Base-by-base conservation (phyloP, 2,329 filamentous ascomycete species). In the Alternaria ventricosa region DNA sequence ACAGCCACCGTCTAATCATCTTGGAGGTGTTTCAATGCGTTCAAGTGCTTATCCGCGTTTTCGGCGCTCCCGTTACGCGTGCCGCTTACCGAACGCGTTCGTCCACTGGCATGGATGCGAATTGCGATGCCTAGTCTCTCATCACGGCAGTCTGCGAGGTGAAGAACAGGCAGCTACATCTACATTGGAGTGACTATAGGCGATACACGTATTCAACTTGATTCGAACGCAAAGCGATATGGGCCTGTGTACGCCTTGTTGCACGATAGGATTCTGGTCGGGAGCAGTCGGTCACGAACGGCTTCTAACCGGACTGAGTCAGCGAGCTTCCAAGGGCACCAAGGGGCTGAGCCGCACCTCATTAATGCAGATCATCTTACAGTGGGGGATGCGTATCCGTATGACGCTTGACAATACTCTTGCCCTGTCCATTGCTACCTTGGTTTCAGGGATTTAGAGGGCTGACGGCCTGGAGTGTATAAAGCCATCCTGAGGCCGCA, bases 111-210 rank as follows among this genome's bases (percentile, higher is more conserved):
- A 68, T 12, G 47, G 13, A 23, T 55, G 65, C 60, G 51, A 78
- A 78, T 74, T 64, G 58, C 71, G 72, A 61, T 79, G 76, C 76
- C 76, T 79, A 64, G 60, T 51, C 69, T 68, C 73, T 71, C 63
- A 56, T 66, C 49, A 59, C 61, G 49, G 67, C 60, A 46, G 49
- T 45, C 5, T 18, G n/a, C 9, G 22, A 22, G 56, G 28, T 27
- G 45, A 58, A 41, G 57, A 60, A 55, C 55, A 67, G 60, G 57
- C 66, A 68, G 51, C 61, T 36, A 58, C 57, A 47, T 65, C 59
- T 28, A 49, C 45, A 28, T 23, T n/a, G 22, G 22, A 28, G 30
- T 15, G 1, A 23, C n/a, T 10, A 43, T 22, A 27, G 9, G 20
- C 12, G 58, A 60, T 57, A 66, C 61, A 53, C 41, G 25, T 53